These are phyloP conservation scores for Diospyros lotus DNA, from an alignment of 148 eudicot genomes.

Conservation along the genomic window DNA sequence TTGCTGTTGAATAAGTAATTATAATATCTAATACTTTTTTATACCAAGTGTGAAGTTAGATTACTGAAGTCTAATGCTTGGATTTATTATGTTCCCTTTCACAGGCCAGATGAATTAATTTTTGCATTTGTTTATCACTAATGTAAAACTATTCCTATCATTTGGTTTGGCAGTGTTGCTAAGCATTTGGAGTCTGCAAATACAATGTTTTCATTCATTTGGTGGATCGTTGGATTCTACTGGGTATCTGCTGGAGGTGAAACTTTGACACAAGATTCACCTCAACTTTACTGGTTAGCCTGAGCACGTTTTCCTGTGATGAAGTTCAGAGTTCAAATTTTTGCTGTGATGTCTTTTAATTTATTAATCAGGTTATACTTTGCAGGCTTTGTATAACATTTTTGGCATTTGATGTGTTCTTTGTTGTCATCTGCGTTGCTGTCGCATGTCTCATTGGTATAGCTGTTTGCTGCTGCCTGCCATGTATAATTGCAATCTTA, in stretches of 20 bases:
- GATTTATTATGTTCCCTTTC: too few relatives aligned
- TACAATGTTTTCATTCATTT: slow-evolving; percentile 91
- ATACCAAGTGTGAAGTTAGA: too few relatives aligned
- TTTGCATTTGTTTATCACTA: background rate
- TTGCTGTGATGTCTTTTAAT: background rate
- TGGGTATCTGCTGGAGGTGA: slow-evolving; percentile 93
- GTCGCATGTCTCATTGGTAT: slow-evolving; percentile 92
- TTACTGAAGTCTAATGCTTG: too few relatives aligned
- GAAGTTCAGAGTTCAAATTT: background rate
- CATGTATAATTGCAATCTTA: slow-evolving; percentile 82
- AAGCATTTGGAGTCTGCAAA: slow-evolving; percentile 91
- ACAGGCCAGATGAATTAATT: too few relatives aligned
- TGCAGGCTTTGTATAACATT: slow-evolving; percentile 84
- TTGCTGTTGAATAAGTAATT: too few relatives aligned
- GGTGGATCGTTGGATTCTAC: slow-evolving; percentile 99
- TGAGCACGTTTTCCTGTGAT: background rate
- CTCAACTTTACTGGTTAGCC: slow-evolving; percentile 81
- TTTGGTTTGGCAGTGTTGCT: slow-evolving; percentile 52
- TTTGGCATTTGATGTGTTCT: slow-evolving; percentile 87
- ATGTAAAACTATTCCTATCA: background rate
- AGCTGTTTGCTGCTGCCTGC: slow-evolving; percentile 90
- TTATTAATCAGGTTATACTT: slow-evolving; percentile 24
- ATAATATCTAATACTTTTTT: too few relatives aligned
- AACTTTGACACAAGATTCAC: slow-evolving; percentile 56
- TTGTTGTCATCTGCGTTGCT: slow-evolving; percentile 86